Base-by-base conservation (phyloP, 2,329 filamentous ascomycete species). In the Aureobasidium sp. region DNA sequence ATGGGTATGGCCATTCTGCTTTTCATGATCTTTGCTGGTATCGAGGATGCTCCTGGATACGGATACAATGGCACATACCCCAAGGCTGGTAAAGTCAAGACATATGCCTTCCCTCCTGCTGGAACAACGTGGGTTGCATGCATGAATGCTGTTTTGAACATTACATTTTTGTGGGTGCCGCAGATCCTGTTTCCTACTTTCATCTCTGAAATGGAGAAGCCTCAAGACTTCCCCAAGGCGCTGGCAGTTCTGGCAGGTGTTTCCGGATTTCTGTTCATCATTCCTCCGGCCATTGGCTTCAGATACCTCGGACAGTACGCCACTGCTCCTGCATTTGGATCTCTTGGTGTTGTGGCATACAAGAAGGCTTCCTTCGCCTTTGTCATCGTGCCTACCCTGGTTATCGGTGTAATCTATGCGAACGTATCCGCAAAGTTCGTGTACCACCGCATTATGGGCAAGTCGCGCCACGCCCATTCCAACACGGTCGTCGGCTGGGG, bases 111-210 rank as follows among this genome's bases (percentile, higher is more conserved):
- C 67, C 78, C 78, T 16, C 72, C 72, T 1, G 67, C 74, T 3
- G 78, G 77, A 13, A 80, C 78, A 1, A 78, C 73, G 2, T 81
- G 73, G 70, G 75, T 81, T 8, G 72, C 68, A 0, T 78, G 75
- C 66, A 76, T 80, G 75, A 81, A 81, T 59, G 78, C 78, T 1
- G 16, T 53, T 1, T 66, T 80, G 13, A 80, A 79, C 64, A 77
- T 79, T 64, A 79, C 77, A 16, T 80, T 79, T 67, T 70, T 79
- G 49, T 80, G 77, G 78, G 77, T 80, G 1, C 78, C 78, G 2
- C 78, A 81, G 63, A 80, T 80, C 61, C 74, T 81, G 30, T 80
- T 81, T 68, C 79, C 79, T 1, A 77, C 76, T 14, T 81, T 81
- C 69, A 80, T 81, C 68, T 66, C 78, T 36, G 78, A 81, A 64